phyloP scores from a whole-genome alignment of 106 monocot species.

The Apostasia shenzhenica region DNA sequence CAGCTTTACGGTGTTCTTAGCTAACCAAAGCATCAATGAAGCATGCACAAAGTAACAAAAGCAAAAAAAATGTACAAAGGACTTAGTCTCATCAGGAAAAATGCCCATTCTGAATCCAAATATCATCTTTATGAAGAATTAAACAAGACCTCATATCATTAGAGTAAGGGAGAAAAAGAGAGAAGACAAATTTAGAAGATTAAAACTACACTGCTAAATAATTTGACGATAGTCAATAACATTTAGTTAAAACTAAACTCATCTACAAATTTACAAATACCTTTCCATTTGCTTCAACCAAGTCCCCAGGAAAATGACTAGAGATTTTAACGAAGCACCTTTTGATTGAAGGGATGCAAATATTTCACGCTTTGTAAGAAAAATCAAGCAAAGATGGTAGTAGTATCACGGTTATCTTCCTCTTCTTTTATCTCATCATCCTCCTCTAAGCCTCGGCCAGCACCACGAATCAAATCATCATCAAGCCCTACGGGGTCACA shows the following conservation, averaged over 20 bases:
- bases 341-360: not conserved
- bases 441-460: slow-evolving; percentile 35
- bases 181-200: too few species aligned
- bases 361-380: not conserved
- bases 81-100: too few species aligned
- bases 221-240: too few species aligned
- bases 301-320: not conserved
- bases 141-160: too few species aligned
- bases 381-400: slow-evolving; percentile 19
- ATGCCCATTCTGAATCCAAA: too few species aligned
- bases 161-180: too few species aligned
- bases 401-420: slow-evolving; percentile 26
- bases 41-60: too few species aligned
- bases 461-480: slow-evolving; percentile 39
- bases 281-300: not conserved
- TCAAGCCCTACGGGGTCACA: slow-evolving; percentile 43
- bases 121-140: too few species aligned
- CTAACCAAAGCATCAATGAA: too few species aligned
- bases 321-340: not conserved
- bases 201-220: not conserved
- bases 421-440: slow-evolving; percentile 42
- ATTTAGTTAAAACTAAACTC: not conserved
- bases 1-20: too few species aligned
- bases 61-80: too few species aligned
- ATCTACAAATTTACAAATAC: slow-evolving; percentile 10